Conservation (phyloP, 345 rosid genomes). For the Draba incana region DNA sequence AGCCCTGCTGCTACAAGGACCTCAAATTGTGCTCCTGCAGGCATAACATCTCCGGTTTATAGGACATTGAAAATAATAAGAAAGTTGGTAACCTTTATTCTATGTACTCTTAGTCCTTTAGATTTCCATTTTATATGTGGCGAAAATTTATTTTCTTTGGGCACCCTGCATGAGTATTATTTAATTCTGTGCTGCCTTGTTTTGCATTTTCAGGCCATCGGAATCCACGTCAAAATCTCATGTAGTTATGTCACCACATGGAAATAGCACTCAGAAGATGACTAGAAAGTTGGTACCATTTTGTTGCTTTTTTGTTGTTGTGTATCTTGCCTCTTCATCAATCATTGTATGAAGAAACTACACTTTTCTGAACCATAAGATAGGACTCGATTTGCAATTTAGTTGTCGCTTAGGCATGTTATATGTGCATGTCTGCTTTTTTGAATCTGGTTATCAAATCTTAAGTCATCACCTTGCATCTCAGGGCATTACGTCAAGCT, state of each 20-base stretch:
- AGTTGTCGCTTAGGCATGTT: conserved; percentile 21
- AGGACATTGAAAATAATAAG: conserved; percentile 53
- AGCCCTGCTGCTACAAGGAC: conserved; percentile 42
- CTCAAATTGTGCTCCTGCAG: conserved; percentile 41
- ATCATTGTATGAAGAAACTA: conserved; percentile 10
- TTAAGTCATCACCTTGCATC: conserved; percentile 18
- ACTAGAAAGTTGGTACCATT: conserved; percentile 55
- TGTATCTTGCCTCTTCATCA: conserved; percentile 28
- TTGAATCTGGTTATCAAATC: conserved; percentile 19
- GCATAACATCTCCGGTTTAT: conserved; percentile 45
- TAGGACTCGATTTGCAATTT: conserved; percentile 17
- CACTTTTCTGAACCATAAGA: conserved; percentile 16
- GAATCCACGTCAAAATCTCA: conserved; percentile 37
- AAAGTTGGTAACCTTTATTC: conserved; percentile 53
- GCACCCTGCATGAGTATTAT: conserved; percentile 17
- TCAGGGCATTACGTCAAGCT: conserved; percentile 57
- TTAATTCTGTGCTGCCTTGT: conserved; percentile 22
- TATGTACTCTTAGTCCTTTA: conserved; percentile 25
- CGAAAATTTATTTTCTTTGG: conserved; percentile 13
- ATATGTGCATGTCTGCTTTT: conserved; percentile 8
- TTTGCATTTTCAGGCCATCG: conserved; percentile 46
- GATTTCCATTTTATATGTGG: conserved; percentile 25
- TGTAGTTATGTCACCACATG: conserved; percentile 41
- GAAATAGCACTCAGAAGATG: conserved; percentile 45
- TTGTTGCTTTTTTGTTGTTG: conserved; percentile 24